Base-by-base conservation (phyloP, 1,284 basidiomycete species). In the Microbotryomycetes sp. region DNA sequence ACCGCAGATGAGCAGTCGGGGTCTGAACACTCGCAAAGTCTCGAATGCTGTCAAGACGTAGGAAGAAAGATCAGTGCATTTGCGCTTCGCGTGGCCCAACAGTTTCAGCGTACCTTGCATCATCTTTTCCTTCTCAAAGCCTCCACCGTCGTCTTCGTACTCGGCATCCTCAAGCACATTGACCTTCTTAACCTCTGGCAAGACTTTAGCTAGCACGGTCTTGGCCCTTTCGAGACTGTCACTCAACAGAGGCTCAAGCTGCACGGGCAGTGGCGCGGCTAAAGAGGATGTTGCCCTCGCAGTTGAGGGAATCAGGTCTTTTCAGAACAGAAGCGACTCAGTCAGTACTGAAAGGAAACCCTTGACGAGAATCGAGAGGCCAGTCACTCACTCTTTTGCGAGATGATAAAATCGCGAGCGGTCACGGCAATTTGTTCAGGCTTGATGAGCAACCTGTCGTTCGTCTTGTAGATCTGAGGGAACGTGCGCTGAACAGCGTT, bases 401-500 rank as follows among this genome's bases (percentile, higher is more conserved):
- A 91, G 72, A 96, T 88, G 90, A 97, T 93, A 73, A 99, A 99
- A 76, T 99, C 96, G 58, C 90, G 83, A 46, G 96, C 81, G 54
- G 88, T 85, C 9, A 97, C 86, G 46, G 82, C 81, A 66, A 98
- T 96, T 1, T 86, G 86, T 69, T 89, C 86, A 1, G 93, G 89
- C 64, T 92, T 84, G 54, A 98, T 80, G 49, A 92, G 74, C 14
- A 98, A 77, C 6, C 96, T 81, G 66, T 98, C 92, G 30, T 82
- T 84, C 2, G 90, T 88, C 77, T 90, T 87, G 81, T 98, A 99
- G 58, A 98, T 96, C 74, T 99, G 96, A 0, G 96, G 96, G 75
- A 98, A 99, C 51, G 88, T 81, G 57, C 96, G 80, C 74, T 99
- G 96, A 28, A 99, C 88, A 1, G 96, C 94, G 73, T 97, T 97